Conservation (phyloP, 139 green algal species). For the Nannochloris sp. region DNA sequence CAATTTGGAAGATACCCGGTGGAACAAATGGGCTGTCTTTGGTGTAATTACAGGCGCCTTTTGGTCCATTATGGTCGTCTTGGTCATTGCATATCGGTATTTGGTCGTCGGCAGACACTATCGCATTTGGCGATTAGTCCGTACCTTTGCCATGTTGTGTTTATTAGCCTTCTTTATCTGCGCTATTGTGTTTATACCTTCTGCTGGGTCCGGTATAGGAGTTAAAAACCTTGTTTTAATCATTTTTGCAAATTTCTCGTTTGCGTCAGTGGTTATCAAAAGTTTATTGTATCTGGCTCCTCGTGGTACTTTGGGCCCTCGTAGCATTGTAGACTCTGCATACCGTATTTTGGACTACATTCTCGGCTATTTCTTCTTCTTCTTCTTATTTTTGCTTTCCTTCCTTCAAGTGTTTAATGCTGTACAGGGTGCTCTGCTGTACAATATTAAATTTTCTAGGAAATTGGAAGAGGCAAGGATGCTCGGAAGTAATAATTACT, state of each 20-base stretch:
- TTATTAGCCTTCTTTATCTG: constrained; percentile 22
- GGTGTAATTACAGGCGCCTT: constrained; percentile 25
- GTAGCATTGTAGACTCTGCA: constrained; percentile 26
- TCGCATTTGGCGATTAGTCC: constrained; percentile 26
- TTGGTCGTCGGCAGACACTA: constrained; percentile 23
- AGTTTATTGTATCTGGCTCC: constrained; percentile 23
- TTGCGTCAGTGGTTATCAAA: background rate
- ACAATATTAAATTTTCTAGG: constrained; percentile 45
- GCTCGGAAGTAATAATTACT: constrained; percentile 12
- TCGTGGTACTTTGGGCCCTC: constrained; percentile 7
- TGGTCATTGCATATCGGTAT: constrained; percentile 6
- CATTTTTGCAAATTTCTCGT: constrained; percentile 33
- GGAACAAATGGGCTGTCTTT: constrained; percentile 36
- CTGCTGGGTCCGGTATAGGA: constrained; percentile 8
- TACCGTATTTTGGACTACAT: constrained; percentile 38
- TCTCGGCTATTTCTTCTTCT: constrained; percentile 40
- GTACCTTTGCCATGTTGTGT: constrained; percentile 9
- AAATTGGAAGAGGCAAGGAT: constrained; percentile 15
- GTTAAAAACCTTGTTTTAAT: constrained; percentile 37
- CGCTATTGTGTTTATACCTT: constrained; percentile 26
- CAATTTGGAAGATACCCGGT: constrained; percentile 14
- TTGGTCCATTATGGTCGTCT: constrained; percentile 13
- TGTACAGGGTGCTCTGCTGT: constrained; percentile 46
- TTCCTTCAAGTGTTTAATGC: constrained; percentile 40
- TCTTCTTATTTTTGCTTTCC: constrained; percentile 45